Evolutionary conservation across 257 asterid species (phyloP).

Genomic region (Ehretia macrophylla): DNA sequence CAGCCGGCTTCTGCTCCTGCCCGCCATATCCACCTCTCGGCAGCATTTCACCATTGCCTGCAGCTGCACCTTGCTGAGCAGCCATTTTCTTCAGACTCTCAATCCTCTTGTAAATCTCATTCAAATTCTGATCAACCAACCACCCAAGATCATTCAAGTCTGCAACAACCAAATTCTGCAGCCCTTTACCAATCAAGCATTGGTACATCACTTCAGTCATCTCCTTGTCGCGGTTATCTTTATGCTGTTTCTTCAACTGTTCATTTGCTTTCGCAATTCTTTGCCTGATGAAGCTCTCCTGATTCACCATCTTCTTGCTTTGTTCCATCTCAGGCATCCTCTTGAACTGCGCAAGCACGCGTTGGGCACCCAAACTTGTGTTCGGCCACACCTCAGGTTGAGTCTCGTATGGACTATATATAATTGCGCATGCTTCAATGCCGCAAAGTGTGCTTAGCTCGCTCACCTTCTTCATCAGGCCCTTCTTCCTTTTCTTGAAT

Average conservation of each 20-base stretch:
- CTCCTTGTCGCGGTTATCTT: conserved; percentile 14
- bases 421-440: conserved; percentile 60
- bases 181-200: conserved; percentile 51
- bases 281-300: conserved; percentile 13
- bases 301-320: conserved; percentile 15
- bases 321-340: conserved; percentile 21
- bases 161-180: conserved; percentile 35
- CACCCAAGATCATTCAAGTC: conserved; percentile 66
- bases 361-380: conserved; percentile 37
- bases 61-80: not conserved
- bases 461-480: conserved; percentile 61
- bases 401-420: conserved; percentile 60
- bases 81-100: conserved; percentile 36
- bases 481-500: conserved; percentile 67
- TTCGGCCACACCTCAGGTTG: conserved; percentile 65
- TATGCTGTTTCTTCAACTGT: conserved; percentile 6
- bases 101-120: conserved; percentile 59
- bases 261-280: conserved; percentile 19
- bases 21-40: not conserved
- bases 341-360: conserved; percentile 20
- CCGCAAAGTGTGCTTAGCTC: conserved; percentile 75
- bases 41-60: no score
- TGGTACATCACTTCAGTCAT: conserved; percentile 39
- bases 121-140: conserved; percentile 54
- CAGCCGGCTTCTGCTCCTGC: conserved; percentile 15